Evolutionary conservation across 2,329 filamentous ascomycete genomes (phyloP), one percentile per base, ranked within the genome.

Genomic region (Fusarium sp.): DNA sequence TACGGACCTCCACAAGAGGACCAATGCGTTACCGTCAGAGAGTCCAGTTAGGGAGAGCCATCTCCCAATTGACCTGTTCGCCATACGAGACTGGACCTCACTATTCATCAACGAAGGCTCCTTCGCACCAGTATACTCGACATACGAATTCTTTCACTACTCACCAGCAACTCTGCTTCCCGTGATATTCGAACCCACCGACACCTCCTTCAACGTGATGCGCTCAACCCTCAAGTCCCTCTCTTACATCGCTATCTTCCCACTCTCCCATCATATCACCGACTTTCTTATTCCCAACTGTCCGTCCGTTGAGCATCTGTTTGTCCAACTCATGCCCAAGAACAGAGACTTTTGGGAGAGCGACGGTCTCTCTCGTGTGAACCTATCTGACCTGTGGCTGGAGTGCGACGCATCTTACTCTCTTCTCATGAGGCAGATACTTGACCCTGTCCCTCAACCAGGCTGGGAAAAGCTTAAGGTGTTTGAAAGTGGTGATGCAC

Each of bases 51-150:
- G 70, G 22, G 66, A 61, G 7, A 62, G 74, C 22, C 72, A 77
- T 1, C 59, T 73, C 14, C 77, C 80, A 2, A 83, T 80, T 71
- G 79, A 79, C 13, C 81, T 94, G 1, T 87, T 94, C 52, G 86
- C 86, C 29, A 83, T 88, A n/a, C 87, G 89, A 1, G 88, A 88
- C 2, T 95, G 93, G 93, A 87, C 85, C 0, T 87, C 88, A 20
- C 77, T 94, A 0, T 84, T 89, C 2, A 88, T 94, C 72, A 95
- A 95, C 79, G 93, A 96, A 82, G 92, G 93, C 10, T 94, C 92
- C 0, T 94, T 90, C 6, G 87, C 93, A n/a, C 87, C 87, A 66
- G 92, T 90, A 7, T 95, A 94, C 82, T 88, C 88, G 56, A 91
- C 89, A 5, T 93, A 94, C 79, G 91, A 94, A 76, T 94, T 92